Evolutionary conservation across 192 early-diverging fungal species (phyloP), one percentile per base, ranked within the genome.

Genomic region (Gamsiella multidivaricata): DNA sequence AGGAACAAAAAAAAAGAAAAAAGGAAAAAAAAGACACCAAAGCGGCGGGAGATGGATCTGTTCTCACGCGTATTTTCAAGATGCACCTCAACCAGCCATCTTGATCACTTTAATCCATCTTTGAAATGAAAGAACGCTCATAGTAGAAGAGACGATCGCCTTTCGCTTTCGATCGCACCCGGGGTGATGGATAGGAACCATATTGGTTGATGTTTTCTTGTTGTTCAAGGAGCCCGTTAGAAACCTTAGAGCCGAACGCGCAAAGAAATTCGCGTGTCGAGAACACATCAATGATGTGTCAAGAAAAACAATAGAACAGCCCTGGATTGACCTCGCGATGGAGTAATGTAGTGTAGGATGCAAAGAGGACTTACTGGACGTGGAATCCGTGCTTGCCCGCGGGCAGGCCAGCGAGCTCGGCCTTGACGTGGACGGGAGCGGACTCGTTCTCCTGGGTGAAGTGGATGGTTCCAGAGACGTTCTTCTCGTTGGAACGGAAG

Each of bases 341-440:
- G 37, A 5, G 12, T 39, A 39, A 39, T 34, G 14, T n/a, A 5
- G 8, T 45, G 25, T 22, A 50, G 31, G 17, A 34, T 14, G 33
- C 15, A 56, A 3, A 50, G 22, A 28, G 34, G 18, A 72, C 74
- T 71, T 82, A 82, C 81, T 96, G 95, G 64, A 96, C 79, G 82
- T 96, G 95, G 92, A 96, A 94, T 52, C 95, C 95, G 83, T 94
- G 94, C 54, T 88, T 79, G 53, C 93, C 94, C 7, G 89, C 82
- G 5, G 69, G 66, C 50, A 96, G 85, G 37, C 92, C 92, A 46
- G 67, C 58, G 65, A 95, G 49, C 36, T 82, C 63, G 55, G 85
- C 86, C 25, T 86, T 68, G 80, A 96, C 82, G 31, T 62, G 42
- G 52, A 85, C 82, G 45, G 86, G 86, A 8, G 82, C 83, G 47